Conservation (phyloP, 2,329 filamentous ascomycete genomes). For the Stachybotrys chlorohalonatus region DNA sequence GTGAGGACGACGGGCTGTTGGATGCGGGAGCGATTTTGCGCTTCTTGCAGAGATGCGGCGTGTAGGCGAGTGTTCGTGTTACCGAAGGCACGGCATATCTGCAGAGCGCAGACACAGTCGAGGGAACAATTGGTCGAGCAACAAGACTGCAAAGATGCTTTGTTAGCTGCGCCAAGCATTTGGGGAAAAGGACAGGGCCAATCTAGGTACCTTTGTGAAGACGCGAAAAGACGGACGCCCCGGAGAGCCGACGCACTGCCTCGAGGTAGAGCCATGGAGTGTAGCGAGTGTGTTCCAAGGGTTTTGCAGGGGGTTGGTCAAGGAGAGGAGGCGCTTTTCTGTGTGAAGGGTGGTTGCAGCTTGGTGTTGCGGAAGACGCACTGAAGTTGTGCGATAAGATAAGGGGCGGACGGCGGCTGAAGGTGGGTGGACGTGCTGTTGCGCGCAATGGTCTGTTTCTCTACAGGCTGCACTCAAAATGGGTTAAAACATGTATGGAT, state of each 20-base stretch:
- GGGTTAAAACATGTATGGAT: no score
- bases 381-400: constrained; percentile 1
- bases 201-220: constrained; percentile 13
- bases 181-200: constrained; percentile 2
- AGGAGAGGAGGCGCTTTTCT: neutral
- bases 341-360: neutral
- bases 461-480: no score
- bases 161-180: neutral
- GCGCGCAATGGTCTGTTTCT: no score
- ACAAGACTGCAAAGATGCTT: neutral
- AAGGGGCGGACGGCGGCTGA: neutral
- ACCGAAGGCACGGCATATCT: neutral
- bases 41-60: constrained; percentile 24
- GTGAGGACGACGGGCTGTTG: constrained; percentile 13
- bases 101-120: neutral
- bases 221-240: constrained; percentile 12
- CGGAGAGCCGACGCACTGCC: constrained; percentile 12
- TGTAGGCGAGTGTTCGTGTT: constrained; percentile 20
- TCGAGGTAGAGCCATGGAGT: constrained; percentile 12
- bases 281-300: neutral
- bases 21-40: constrained; percentile 22
- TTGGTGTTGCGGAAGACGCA: neutral
- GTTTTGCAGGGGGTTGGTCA: neutral
- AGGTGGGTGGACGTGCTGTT: no score
- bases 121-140: neutral